These are phyloP conservation scores for Phyllosticta citriasiana DNA, from an alignment of 2,329 filamentous ascomycete genomes.

Conservation along the genomic window DNA sequence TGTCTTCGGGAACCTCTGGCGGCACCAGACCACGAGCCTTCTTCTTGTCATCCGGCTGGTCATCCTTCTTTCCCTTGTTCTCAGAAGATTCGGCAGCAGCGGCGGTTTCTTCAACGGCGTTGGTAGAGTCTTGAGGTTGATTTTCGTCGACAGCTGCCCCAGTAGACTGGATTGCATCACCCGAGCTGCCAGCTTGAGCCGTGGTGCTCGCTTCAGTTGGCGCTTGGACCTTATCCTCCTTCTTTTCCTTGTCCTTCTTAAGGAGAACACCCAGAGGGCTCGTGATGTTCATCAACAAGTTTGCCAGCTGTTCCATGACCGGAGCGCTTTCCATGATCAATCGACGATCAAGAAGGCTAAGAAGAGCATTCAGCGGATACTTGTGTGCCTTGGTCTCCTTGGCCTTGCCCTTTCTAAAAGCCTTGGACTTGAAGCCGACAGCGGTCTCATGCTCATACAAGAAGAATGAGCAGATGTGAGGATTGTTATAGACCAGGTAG, in stretches of 20 bases:
- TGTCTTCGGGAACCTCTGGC: slow-evolving; percentile 77
- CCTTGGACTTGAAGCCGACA: slow-evolving; percentile 63
- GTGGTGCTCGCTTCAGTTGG: slow-evolving; percentile 23
- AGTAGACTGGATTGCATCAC: slow-evolving; percentile 9
- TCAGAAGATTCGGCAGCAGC: slow-evolving; percentile 15
- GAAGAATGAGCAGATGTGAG: slow-evolving; percentile 84
- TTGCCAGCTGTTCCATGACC: slow-evolving; percentile 89
- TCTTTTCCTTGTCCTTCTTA: slow-evolving; percentile 68
- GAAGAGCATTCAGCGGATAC: slow-evolving; percentile 83
- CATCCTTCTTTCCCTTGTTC: slow-evolving; percentile 27
- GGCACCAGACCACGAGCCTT: slow-evolving; percentile 59
- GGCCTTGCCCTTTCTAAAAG: slow-evolving; percentile 75
- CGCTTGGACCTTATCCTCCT: slow-evolving; percentile 37
- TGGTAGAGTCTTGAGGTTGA: slow-evolving; percentile 26
- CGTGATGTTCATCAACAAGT: slow-evolving; percentile 79
- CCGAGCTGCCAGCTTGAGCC: slow-evolving; percentile 9
- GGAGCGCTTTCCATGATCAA: slow-evolving; percentile 94
- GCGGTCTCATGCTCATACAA: slow-evolving; percentile 83
- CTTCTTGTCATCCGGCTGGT: slow-evolving; percentile 47
- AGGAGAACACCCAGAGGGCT: slow-evolving; percentile 72
- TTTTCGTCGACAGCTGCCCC: slow-evolving; percentile 11
- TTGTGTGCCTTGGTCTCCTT: slow-evolving; percentile 78
- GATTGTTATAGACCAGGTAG: slow-evolving; percentile 74
- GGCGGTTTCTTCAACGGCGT: slow-evolving; percentile 17
- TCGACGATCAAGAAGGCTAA: slow-evolving; percentile 82